These are phyloP conservation scores for Pelargonium cotyledonis DNA, from an alignment of 441 rosid genomes.

Conservation along the genomic window DNA sequence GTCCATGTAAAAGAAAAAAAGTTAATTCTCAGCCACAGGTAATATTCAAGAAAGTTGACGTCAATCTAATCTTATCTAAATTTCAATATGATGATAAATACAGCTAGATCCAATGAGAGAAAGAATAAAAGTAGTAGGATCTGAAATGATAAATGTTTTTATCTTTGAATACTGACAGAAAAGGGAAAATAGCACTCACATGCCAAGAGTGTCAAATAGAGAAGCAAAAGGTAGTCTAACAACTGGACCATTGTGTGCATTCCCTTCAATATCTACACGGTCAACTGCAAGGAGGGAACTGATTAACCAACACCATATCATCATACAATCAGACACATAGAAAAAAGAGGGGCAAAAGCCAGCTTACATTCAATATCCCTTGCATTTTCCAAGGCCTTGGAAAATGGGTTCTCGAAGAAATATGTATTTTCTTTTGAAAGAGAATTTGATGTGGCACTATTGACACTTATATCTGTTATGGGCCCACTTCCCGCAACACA, in stretches of 20 bases:
- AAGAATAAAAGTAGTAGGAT: too few relatives aligned
- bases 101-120: too few relatives aligned
- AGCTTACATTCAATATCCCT: slow-evolving; percentile 87
- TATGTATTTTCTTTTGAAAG: slow-evolving; percentile 47
- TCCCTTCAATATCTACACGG: slow-evolving; percentile 76
- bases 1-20: too few relatives aligned
- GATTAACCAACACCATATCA: slow-evolving; percentile 10
- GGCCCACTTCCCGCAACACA: slow-evolving; percentile 17
- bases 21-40: too few relatives aligned
- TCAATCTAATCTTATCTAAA: too few relatives aligned
- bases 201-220: slow-evolving; percentile 87
- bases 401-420: slow-evolving; percentile 69
- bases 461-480: slow-evolving; percentile 54
- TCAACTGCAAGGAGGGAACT: slow-evolving; percentile 56
- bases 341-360: slow-evolving; percentile 11
- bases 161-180: not conserved
- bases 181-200: slow-evolving; percentile 41
- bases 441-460: slow-evolving; percentile 52
- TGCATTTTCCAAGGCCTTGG: slow-evolving; percentile 82
- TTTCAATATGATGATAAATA: too few relatives aligned
- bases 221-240: slow-evolving; percentile 89
- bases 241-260: slow-evolving; percentile 44
- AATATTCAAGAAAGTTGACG: too few relatives aligned
- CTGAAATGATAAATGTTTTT: too few relatives aligned
- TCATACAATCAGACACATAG: slow-evolving; percentile 9